These are phyloP conservation scores for Pseudozyma flocculosa DNA, from an alignment of 1,284 basidiomycete genomes.

Conservation along the genomic window DNA sequence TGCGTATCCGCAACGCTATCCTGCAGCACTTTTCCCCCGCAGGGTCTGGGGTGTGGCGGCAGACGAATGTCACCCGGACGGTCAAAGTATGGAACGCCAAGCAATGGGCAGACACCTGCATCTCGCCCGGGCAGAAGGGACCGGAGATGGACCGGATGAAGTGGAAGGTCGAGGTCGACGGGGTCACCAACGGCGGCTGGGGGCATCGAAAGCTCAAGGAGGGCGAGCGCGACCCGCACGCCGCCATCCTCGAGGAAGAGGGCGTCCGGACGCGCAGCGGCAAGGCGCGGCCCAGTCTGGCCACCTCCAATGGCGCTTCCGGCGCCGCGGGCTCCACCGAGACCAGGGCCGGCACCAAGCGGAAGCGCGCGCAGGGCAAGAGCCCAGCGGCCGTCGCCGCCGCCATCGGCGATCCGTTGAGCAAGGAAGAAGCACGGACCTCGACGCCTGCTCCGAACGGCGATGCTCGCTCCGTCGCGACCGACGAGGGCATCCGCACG, in stretches of 20 bases:
- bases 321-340: conserved; percentile 7
- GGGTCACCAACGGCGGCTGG: conserved; percentile 35
- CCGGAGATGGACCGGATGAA: conserved; percentile 52
- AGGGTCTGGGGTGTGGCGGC: conserved; percentile 53
- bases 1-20: conserved; percentile 55
- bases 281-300: conserved; percentile 12
- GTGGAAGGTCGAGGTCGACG: conserved; percentile 44
- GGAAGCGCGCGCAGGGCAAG: conserved; percentile 8
- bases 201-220: conserved; percentile 20
- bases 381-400: neutral
- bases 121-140: conserved; percentile 38
- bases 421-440: too few relatives aligned
- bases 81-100: conserved; percentile 52
- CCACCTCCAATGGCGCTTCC: conserved; percentile 2
- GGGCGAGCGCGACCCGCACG: conserved; percentile 11
- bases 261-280: conserved; percentile 49
- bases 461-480: too few relatives aligned
- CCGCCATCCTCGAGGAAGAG: conserved; percentile 35
- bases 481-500: too few relatives aligned
- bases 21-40: conserved; percentile 52
- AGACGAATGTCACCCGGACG: conserved; percentile 52
- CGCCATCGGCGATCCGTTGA: too few relatives aligned
- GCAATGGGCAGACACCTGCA: conserved; percentile 53
- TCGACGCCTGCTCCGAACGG: too few relatives aligned
- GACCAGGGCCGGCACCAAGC: conserved; percentile 9